Evolutionary conservation across 495 filamentous ascomycete species (phyloP).

Genomic region (Penicillium coprophilum): DNA sequence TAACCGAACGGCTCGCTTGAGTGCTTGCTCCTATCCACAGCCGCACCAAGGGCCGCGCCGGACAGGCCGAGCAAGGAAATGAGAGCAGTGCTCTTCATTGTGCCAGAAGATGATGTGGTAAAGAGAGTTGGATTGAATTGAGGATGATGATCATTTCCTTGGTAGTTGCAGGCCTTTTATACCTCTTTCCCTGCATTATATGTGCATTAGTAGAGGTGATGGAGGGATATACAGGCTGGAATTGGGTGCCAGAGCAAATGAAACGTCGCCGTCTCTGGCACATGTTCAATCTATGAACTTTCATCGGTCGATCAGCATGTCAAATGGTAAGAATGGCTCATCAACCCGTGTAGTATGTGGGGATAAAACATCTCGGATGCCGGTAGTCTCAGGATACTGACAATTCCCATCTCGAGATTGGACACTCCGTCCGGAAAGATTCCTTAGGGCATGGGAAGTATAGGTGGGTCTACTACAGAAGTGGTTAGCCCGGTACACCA

Average conservation of each 20-base stretch:
- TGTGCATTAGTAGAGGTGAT: background rate
- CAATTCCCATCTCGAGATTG: background rate
- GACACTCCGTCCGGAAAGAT: background rate
- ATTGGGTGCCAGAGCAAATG: background rate
- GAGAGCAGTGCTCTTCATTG: slow-evolving; percentile 29
- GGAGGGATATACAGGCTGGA: background rate
- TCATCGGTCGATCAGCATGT: background rate
- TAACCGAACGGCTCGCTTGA: slow-evolving; percentile 23
- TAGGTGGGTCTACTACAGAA: background rate
- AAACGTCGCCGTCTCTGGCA: background rate
- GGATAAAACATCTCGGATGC: background rate
- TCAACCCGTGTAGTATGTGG: background rate
- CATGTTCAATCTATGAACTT: background rate
- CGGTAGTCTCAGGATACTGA: background rate
- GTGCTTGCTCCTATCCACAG: slow-evolving; percentile 6
- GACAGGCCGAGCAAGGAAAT: slow-evolving; percentile 27
- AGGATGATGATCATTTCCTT: slow-evolving; percentile 1
- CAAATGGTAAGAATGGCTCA: no score
- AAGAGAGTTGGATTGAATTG: background rate
- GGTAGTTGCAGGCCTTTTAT: slow-evolving; percentile 4
- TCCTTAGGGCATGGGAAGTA: background rate
- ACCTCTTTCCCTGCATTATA: background rate
- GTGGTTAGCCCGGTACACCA: slow-evolving; percentile 6
- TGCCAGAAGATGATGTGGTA: background rate
- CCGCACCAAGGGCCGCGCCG: slow-evolving; percentile 24